Conservation (phyloP, 2,329 filamentous ascomycete genomes). For the Fusarium dimerum region DNA sequence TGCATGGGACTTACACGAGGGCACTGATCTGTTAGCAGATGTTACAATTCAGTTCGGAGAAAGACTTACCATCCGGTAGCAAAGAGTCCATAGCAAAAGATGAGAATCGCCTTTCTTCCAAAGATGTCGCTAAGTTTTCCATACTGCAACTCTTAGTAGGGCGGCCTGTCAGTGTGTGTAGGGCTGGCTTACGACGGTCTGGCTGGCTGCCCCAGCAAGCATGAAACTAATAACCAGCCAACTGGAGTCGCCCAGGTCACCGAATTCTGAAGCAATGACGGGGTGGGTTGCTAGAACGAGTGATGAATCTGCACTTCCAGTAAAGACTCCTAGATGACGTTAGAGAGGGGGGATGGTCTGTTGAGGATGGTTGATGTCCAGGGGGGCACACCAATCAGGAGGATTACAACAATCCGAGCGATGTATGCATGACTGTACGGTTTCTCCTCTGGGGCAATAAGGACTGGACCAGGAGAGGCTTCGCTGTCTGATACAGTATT, state of each 20-base stretch:
- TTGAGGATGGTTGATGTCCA: too few relatives aligned
- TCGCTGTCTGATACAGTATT: conserved; percentile 11
- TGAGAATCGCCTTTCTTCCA: conserved; percentile 27
- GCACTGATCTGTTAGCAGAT: conserved; percentile 7
- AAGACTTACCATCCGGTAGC: conserved; percentile 39
- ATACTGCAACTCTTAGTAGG: conserved; percentile 19
- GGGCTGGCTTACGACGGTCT: conserved; percentile 42
- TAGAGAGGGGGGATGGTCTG: too few relatives aligned
- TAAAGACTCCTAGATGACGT: conserved; percentile 50
- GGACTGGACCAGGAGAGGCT: not conserved
- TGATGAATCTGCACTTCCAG: conserved; percentile 64
- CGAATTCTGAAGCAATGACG: conserved; percentile 62
- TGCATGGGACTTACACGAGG: conserved; percentile 14
- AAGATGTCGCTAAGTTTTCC: conserved; percentile 34
- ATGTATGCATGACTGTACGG: conserved; percentile 18
- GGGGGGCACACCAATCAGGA: conserved; percentile 15
- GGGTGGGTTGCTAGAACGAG: conserved; percentile 68
- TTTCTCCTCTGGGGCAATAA: conserved; percentile 1
- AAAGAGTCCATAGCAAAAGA: conserved; percentile 31
- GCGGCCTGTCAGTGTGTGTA: too few relatives aligned
- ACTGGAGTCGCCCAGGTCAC: conserved; percentile 55
- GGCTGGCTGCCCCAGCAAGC: conserved; percentile 33
- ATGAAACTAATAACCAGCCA: conserved; percentile 36
- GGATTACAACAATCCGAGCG: conserved; percentile 14
- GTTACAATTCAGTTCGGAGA: not conserved